Evolutionary conservation across 306 rosid species (phyloP), one percentile per base, ranked within the genome.

Genomic region (Lathyrus tuberosus): DNA sequence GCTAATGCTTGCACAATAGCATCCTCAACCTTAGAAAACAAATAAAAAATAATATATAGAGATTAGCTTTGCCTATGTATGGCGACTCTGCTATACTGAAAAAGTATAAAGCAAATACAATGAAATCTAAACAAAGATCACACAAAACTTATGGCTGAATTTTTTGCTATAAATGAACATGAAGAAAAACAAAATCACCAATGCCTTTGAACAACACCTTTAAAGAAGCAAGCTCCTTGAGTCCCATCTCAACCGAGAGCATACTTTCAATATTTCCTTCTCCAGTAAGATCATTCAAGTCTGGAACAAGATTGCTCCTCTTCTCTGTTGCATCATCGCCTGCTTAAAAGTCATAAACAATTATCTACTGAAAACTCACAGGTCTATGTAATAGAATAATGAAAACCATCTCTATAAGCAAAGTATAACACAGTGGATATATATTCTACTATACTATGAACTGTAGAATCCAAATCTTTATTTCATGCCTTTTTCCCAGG

Each of bases 181-280:
- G 37, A 37, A 16, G 58, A n/a, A 51, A 67, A 65, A 72, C 37
- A 54, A 85, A 66, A 64, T 10, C 69, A 73, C 31, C 51, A 16
- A 70, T 28, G 54, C 28, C 61, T 49, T 51, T 62, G 67, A 33
- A 73, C 43, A 69, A 56, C 82, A 93, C 98, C 98, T 93, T 90
- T 76, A 90, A 84, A 75, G 87, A 85, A 79, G 91, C 87, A 77
- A 93, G 98, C 83, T 93, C 96, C 77, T 90, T 86, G 73, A 93
- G 72, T 60, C 97, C 98, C 97, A 93, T 90, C 81, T 93, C 98
- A 81, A 93, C 90, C 20, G 97, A 86, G 78, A 93, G 97, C 98
- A 93, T 90, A 59, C 92, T 90, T 75, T 93, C 97, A 30, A 93
- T 93, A 78, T 88, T 93, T 85, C 98, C 98, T 82, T 93, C 98